phyloP scores from a whole-genome alignment of 2,329 filamentous ascomycete genomes.

The Trichoderma sp. region DNA sequence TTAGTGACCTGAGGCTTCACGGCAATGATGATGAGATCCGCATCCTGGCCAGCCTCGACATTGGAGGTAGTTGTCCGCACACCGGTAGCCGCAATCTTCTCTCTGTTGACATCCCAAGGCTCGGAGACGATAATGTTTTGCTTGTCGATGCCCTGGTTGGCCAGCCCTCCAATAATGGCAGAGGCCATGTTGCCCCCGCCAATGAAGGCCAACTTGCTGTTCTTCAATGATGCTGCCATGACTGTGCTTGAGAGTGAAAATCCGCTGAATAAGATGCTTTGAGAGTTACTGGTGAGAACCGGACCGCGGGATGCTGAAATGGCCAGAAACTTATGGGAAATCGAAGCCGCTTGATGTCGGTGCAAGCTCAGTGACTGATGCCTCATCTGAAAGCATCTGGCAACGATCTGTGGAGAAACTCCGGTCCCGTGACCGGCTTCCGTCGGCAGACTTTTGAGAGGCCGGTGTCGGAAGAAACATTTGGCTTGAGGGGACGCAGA shows the following conservation, averaged over 20 bases:
- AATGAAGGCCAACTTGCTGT: conserved; percentile 41
- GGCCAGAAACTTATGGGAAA: background rate
- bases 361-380: background rate
- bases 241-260: background rate
- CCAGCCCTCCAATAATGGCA: conserved; percentile 53
- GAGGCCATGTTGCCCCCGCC: conserved; percentile 55
- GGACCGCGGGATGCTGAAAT: background rate
- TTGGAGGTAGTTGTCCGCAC: conserved; percentile 50
- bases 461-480: conserved; percentile 8
- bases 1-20: conserved; percentile 55
- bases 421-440: conserved; percentile 18
- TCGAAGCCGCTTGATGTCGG: conserved; percentile 1
- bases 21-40: conserved; percentile 51
- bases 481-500: background rate
- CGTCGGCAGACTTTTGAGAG: background rate
- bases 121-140: conserved; percentile 51
- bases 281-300: background rate
- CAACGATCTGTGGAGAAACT: conserved; percentile 1
- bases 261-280: background rate
- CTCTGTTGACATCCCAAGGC: conserved; percentile 55
- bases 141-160: conserved; percentile 45
- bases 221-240: conserved; percentile 34
- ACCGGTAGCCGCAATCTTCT: conserved; percentile 49
- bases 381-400: background rate
- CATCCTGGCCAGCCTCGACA: conserved; percentile 44